Conservation (phyloP, 2,329 filamentous ascomycete genomes). For the Knufia fluminis region DNA sequence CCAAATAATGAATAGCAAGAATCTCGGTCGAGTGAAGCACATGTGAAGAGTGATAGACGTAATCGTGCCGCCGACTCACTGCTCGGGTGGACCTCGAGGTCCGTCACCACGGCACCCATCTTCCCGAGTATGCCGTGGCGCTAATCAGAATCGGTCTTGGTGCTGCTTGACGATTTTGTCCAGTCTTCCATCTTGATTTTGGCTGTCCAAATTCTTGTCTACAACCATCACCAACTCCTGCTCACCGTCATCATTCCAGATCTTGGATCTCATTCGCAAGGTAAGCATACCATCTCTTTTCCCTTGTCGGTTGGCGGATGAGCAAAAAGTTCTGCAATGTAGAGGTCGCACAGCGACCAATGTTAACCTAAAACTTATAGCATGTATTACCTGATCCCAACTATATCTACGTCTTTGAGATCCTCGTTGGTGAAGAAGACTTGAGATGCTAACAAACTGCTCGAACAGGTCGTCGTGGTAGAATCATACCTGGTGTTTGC, state of each 20-base stretch:
- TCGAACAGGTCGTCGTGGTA: not conserved
- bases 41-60: not conserved
- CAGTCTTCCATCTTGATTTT: not conserved
- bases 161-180: not conserved
- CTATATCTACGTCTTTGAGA: not conserved
- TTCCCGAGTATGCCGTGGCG: not conserved
- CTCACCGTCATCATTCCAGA: no score
- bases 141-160: not conserved
- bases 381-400: conserved; percentile 12
- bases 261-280: no score
- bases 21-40: not conserved
- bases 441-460: conserved; percentile 1
- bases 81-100: no score
- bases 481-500: no score
- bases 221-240: not conserved
- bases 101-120: not conserved
- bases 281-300: conserved; percentile 23
- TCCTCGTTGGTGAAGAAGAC: no score
- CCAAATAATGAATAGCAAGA: no score
- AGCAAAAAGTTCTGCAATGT: conserved; percentile 11
- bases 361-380: conserved; percentile 9
- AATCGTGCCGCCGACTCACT: no score
- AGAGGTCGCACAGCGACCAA: conserved; percentile 1
- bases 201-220: not conserved
- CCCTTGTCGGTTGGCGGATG: not conserved